These are phyloP conservation scores for Sporothrix inflata DNA, from an alignment of 2,329 filamentous ascomycete genomes.

Conservation along the genomic window DNA sequence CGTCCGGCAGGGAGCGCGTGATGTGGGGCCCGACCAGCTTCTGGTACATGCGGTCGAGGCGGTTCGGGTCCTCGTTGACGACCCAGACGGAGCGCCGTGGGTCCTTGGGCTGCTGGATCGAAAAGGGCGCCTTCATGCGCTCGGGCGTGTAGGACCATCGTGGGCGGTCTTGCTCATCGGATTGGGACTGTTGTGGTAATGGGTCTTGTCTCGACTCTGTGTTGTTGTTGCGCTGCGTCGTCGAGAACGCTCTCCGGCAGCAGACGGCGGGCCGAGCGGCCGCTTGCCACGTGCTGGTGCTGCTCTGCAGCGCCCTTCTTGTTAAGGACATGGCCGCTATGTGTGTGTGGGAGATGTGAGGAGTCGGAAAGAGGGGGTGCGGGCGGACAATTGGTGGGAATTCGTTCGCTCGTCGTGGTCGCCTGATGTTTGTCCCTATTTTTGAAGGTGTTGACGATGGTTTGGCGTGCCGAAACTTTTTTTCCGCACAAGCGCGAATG, in stretches of 20 bases:
- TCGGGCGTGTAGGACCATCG: conserved; percentile 73
- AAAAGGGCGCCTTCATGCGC: conserved; percentile 71
- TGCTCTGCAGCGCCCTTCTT: conserved; percentile 41
- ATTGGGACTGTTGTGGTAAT: conserved; percentile 13
- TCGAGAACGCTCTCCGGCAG: conserved; percentile 15
- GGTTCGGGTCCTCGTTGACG: conserved; percentile 75
- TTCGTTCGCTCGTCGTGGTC: neutral
- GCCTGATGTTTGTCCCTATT: neutral
- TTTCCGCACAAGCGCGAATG: conserved; percentile 19
- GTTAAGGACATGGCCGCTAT: conserved; percentile 25
- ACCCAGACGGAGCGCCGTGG: conserved; percentile 59
- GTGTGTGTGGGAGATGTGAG: neutral
- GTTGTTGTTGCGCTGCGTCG: neutral
- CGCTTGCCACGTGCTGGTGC: conserved; percentile 27
- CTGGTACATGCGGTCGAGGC: conserved; percentile 77
- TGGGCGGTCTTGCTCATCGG: conserved; percentile 44
- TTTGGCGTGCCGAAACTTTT: conserved; percentile 20
- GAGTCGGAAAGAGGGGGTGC: neutral
- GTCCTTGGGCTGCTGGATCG: conserved; percentile 59
- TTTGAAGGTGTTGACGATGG: conserved; percentile 4
- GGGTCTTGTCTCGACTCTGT: neutral
- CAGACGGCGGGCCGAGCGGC: neutral
- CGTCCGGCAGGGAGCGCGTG: conserved; percentile 76
- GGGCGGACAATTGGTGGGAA: neutral
- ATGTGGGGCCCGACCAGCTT: conserved; percentile 74